Percentiles rank a stretch among this genome's conserved stretches.
Conservation (phyloP, 495 filamentous ascomycete species). For the Penicillium mononematosum region DNA sequence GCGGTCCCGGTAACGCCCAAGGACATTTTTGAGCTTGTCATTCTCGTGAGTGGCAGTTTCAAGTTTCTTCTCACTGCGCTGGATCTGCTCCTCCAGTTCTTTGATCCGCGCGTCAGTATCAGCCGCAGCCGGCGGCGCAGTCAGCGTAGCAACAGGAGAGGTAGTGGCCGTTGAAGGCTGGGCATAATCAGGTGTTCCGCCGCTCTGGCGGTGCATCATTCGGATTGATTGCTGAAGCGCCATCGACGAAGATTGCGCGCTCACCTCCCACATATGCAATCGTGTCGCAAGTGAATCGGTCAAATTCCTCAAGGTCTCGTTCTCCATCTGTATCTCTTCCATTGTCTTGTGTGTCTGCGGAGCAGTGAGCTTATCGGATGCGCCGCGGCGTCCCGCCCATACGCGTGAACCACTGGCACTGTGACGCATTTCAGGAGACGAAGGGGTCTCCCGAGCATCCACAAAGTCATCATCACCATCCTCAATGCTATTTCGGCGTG, state of each 20-base stretch:
- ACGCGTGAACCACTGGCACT: conserved; percentile 25
- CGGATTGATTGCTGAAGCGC: conserved; percentile 78
- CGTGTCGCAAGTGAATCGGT: conserved; percentile 76
- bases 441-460: conserved; percentile 74
- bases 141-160: conserved; percentile 26
- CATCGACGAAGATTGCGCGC: conserved; percentile 75
- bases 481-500: conserved; percentile 47
- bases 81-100: conserved; percentile 47
- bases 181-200: conserved; percentile 34
- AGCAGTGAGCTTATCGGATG: conserved; percentile 29
- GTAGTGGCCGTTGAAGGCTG: conserved; percentile 29
- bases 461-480: conserved; percentile 79
- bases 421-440: conserved; percentile 48
- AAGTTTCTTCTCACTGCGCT: conserved; percentile 52
- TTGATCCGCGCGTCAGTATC: conserved; percentile 46
- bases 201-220: conserved; percentile 56
- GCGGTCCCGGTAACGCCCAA: conserved; percentile 68
- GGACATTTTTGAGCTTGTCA: conserved; percentile 62
- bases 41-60: conserved; percentile 62
- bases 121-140: conserved; percentile 23
- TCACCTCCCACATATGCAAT: conserved; percentile 81
- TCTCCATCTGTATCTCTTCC: conserved; percentile 83
- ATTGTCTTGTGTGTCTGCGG: conserved; percentile 54
- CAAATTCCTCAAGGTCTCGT: conserved; percentile 68
- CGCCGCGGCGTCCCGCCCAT: conserved; percentile 21